Conservation (phyloP, 2,329 filamentous ascomycete genomes). For the Aspergillus eucalypticola region DNA sequence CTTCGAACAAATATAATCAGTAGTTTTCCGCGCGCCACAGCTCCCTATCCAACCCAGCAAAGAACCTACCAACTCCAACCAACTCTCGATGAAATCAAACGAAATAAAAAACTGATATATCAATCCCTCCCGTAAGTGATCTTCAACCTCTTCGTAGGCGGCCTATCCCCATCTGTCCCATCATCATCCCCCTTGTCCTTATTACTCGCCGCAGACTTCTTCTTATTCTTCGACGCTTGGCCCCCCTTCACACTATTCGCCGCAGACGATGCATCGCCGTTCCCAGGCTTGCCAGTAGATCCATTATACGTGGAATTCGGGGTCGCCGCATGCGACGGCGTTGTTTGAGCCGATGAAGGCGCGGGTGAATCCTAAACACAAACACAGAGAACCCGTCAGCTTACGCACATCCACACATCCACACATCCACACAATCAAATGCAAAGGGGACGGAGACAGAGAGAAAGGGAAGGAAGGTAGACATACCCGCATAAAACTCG, state of each 20-base stretch:
- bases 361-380: conserved; percentile 42
- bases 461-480: background rate
- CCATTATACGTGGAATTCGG: conserved; percentile 43
- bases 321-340: conserved; percentile 49
- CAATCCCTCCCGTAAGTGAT: conserved; percentile 48
- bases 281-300: conserved; percentile 30
- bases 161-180: conserved; percentile 38
- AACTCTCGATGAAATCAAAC: too few species aligned
- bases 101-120: background rate
- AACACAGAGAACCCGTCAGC: conserved; percentile 3
- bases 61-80: conserved; percentile 6
- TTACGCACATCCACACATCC: background rate
- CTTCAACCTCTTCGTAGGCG: conserved; percentile 46
- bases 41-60: conserved; percentile 4
- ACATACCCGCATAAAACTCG: conserved; percentile 49
- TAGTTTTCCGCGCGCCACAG: background rate
- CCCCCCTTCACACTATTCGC: conserved; percentile 36
- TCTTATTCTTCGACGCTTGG: conserved; percentile 43
- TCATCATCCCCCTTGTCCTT: conserved; percentile 36
- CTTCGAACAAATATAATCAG: background rate
- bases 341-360: conserved; percentile 48
- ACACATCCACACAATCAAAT: background rate
- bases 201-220: conserved; percentile 32
- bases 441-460: background rate
- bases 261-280: conserved; percentile 26